These are phyloP conservation scores for Hirsutella thompsonii DNA, from an alignment of 2,329 filamentous ascomycete genomes.

Conservation along the genomic window DNA sequence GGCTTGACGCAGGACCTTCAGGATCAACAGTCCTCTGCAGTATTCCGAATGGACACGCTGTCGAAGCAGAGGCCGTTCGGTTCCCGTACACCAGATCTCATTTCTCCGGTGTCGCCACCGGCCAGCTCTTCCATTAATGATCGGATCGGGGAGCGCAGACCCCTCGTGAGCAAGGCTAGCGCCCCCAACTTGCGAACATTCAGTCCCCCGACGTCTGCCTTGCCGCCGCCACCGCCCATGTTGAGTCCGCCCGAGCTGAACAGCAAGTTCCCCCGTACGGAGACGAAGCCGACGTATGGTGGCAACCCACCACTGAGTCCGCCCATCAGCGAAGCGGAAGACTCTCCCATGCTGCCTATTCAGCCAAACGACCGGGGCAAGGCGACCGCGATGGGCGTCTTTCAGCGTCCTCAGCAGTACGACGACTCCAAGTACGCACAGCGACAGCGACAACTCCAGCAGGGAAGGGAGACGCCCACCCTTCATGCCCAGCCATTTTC, in stretches of 20 bases:
- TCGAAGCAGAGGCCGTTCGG: conserved; percentile 46
- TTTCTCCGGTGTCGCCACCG: conserved; percentile 32
- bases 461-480: conserved; percentile 53
- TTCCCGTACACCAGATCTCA: conserved; percentile 36
- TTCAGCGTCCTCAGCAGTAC: conserved; percentile 66
- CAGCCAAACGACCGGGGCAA: conserved; percentile 70
- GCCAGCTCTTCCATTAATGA: conserved; percentile 29
- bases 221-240: conserved; percentile 24
- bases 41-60: conserved; percentile 70
- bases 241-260: conserved; percentile 23
- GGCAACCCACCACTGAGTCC: conserved; percentile 28
- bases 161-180: conserved; percentile 43
- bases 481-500: conserved; percentile 27
- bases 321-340: conserved; percentile 59
- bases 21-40: conserved; percentile 63
- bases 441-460: conserved; percentile 68
- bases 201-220: conserved; percentile 31
- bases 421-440: conserved; percentile 79
- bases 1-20: conserved; percentile 67
- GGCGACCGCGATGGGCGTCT: conserved; percentile 53
- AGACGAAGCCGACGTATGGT: conserved; percentile 18
- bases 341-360: conserved; percentile 50
- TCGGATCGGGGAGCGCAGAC: conserved; percentile 31
- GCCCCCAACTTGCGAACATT: conserved; percentile 54
- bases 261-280: conserved; percentile 20